Evolutionary conservation across 805 yeast species (phyloP).

Genomic region (Blastobotrys robertii): DNA sequence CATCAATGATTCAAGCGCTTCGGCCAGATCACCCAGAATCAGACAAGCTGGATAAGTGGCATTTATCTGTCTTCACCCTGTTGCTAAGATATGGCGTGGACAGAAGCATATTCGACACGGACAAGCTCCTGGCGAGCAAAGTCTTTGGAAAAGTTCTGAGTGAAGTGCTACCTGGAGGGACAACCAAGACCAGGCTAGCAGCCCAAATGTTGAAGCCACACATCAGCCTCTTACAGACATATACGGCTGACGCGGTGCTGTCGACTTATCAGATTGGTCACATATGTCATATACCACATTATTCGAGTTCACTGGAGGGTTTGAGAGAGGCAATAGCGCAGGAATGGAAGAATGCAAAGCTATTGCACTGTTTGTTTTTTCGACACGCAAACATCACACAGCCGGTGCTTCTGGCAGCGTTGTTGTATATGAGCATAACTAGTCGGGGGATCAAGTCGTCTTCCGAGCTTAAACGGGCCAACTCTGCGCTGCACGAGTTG

Average conservation of each 20-base stretch:
- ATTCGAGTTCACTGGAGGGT: background rate
- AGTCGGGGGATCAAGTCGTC: background rate
- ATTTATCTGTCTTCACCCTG: background rate
- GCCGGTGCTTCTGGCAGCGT: constrained; percentile 5
- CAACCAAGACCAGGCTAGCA: background rate
- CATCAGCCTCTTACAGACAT: too few species aligned
- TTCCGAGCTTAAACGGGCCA: background rate
- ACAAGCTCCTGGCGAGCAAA: background rate
- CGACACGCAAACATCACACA: constrained; percentile 3
- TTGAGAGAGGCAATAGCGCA: background rate
- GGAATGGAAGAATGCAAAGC: background rate
- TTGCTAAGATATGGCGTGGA: background rate
- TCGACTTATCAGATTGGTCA: too few species aligned
- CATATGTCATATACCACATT: too few species aligned
- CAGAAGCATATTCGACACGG: background rate
- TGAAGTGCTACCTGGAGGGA: background rate
- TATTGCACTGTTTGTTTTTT: constrained; percentile 1
- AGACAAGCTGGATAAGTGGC: background rate
- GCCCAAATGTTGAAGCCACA: too few species aligned
- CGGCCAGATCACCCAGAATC: background rate
- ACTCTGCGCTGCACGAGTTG: constrained; percentile 2
- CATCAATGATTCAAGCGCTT: too few species aligned
- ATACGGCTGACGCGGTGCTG: too few species aligned
- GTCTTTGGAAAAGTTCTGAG: background rate
- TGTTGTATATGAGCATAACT: constrained; percentile 3